Conservation (phyloP, 805 yeast genomes). For the Candida silvicultrix region DNA sequence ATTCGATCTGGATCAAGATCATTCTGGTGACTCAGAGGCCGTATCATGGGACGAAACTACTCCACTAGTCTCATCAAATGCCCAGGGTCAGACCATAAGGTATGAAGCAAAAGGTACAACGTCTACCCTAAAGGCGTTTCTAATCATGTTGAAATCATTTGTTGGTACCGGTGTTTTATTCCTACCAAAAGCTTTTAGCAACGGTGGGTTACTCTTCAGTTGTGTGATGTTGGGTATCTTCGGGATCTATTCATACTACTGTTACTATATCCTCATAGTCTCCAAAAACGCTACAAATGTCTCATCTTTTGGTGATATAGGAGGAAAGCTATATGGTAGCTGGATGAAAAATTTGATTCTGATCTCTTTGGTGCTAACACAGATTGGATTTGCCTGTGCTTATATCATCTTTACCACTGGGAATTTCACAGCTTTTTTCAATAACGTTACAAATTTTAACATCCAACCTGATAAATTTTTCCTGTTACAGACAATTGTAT, state of each 20-base stretch:
- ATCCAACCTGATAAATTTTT: constrained; percentile 41
- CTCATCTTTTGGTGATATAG: constrained; percentile 77
- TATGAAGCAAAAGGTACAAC: constrained; percentile 53
- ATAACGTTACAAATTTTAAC: constrained; percentile 39
- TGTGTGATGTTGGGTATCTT: constrained; percentile 45
- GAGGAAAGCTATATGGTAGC: constrained; percentile 52
- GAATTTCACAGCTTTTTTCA: constrained; percentile 57
- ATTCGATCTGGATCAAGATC: constrained; percentile 34
- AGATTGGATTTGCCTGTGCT: constrained; percentile 76
- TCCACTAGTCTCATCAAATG: constrained; percentile 18
- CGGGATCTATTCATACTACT: constrained; percentile 71
- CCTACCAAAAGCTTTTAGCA: constrained; percentile 61
- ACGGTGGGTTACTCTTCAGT: constrained; percentile 68
- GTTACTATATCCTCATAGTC: constrained; percentile 58
- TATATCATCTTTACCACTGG: constrained; percentile 76
- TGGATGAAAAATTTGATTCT: constrained; percentile 62
- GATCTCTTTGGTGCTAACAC: constrained; percentile 60
- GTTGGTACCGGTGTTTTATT: constrained; percentile 74
- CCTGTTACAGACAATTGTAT: constrained; percentile 45
- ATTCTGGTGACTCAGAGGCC: constrained; percentile 11
- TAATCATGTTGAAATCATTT: constrained; percentile 65
- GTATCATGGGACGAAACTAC: constrained; percentile 21
- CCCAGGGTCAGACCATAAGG: constrained; percentile 4
- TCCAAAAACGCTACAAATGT: constrained; percentile 56
- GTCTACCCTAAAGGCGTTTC: constrained; percentile 65